Evolutionary conservation across 2,329 filamentous ascomycete species (phyloP).

Genomic region (Paracorniculantispora psalliotae): DNA sequence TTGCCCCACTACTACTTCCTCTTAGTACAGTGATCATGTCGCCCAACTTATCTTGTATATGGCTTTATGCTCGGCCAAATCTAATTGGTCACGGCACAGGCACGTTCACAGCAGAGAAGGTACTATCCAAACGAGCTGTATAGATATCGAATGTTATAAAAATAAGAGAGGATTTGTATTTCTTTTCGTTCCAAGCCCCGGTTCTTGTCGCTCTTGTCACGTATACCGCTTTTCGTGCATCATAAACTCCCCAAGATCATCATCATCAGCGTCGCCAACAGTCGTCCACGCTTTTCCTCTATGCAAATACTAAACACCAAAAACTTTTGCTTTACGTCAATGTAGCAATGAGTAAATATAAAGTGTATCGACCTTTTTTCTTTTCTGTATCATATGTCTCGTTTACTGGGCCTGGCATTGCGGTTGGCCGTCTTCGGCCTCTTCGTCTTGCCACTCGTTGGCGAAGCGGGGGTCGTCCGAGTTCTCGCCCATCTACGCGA

Average conservation of each 20-base stretch:
- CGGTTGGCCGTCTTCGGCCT: constrained; percentile 59
- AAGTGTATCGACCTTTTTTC: not conserved
- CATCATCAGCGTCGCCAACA: not conserved
- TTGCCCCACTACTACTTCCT: too few relatives aligned
- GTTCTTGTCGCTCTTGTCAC: not conserved
- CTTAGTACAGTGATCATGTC: too few relatives aligned
- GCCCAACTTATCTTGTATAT: too few relatives aligned
- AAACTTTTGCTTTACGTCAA: not conserved
- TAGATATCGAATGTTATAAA: not conserved
- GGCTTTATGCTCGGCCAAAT: too few relatives aligned
- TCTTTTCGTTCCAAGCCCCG: not conserved
- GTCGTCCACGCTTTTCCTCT: not conserved
- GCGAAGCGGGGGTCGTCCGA: constrained; percentile 63
- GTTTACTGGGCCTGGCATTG: constrained; percentile 70
- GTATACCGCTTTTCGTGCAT: not conserved
- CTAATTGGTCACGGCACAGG: too few relatives aligned
- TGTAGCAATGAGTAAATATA: not conserved
- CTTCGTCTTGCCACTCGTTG: constrained; percentile 66
- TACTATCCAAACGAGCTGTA: not conserved
- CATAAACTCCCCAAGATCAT: constrained; percentile 1
- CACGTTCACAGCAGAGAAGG: not conserved
- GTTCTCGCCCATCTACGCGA: constrained; percentile 62
- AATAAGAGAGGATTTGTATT: constrained; percentile 1
- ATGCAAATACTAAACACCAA: not conserved
- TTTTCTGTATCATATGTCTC: not conserved